These are phyloP conservation scores for Psilocybe azurescens DNA, from an alignment of 768 basidiomycete genomes.

Conservation along the genomic window DNA sequence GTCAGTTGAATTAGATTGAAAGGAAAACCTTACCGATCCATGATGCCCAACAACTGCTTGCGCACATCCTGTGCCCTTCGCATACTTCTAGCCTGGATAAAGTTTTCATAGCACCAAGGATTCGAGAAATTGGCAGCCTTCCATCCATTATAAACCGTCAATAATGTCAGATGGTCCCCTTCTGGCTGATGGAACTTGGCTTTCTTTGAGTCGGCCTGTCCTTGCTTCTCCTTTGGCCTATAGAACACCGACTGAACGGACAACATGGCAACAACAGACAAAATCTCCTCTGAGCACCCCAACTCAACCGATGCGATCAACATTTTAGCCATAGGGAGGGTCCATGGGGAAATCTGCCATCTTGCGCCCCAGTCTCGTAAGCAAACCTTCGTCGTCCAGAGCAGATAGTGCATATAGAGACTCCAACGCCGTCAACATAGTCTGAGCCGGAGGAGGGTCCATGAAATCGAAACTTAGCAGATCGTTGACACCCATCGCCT, in stretches of 20 bases:
- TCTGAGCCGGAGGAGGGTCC: conserved; percentile 97
- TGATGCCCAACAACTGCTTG: conserved; percentile 97
- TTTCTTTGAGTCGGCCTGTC: conserved; percentile 98
- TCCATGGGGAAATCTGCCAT: conserved; percentile 99
- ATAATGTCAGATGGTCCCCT: conserved; percentile 90
- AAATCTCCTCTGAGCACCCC: conserved; percentile 97
- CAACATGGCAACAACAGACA: conserved; percentile 97
- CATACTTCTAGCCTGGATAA: conserved; percentile 98
- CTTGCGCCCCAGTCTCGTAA: conserved; percentile 94
- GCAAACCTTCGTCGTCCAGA: conserved; percentile 93
- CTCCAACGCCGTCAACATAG: conserved; percentile 96
- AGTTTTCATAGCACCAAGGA: conserved; percentile 99
- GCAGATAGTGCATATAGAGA: conserved; percentile 95
- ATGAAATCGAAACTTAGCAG: conserved; percentile 98
- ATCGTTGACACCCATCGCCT: conserved; percentile 99
- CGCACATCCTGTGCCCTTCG: conserved; percentile 96
- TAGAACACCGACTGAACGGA: conserved; percentile 97
- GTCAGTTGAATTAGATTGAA: not conserved
- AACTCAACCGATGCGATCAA: conserved; percentile 96
- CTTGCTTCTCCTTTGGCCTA: conserved; percentile 99
- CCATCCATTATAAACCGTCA: conserved; percentile 99
- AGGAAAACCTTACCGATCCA: conserved; percentile 79
- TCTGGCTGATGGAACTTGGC: conserved; percentile 99
- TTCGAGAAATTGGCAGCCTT: conserved; percentile 95
- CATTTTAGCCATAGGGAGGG: conserved; percentile 96